Percentiles rank a stretch among this genome's conserved stretches.
These are phyloP conservation scores for Diaporthe citriasiana DNA, from an alignment of 2,329 filamentous ascomycete genomes.

Conservation along the genomic window DNA sequence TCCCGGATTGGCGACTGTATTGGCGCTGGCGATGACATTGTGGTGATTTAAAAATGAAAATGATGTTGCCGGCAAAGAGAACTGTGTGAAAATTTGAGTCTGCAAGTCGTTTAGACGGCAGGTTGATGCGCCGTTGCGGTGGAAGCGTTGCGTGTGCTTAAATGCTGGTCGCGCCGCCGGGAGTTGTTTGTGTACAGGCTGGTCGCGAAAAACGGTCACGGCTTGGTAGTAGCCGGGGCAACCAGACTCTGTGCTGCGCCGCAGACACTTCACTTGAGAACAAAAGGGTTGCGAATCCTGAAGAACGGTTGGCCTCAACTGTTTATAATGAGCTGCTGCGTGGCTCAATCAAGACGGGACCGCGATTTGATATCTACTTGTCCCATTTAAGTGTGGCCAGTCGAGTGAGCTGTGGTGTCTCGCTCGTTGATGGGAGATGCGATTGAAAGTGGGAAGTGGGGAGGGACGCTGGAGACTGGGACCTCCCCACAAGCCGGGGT, in stretches of 20 bases:
- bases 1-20: not conserved
- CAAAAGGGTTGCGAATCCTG: not conserved
- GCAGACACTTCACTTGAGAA: not conserved
- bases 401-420: not conserved
- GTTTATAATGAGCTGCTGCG: no score
- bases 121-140: not conserved
- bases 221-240: slow-evolving; percentile 11
- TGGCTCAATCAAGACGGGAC: not conserved
- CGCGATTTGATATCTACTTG: not conserved
- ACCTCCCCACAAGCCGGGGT: not conserved
- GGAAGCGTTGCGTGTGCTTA: not conserved
- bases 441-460: not conserved
- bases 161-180: slow-evolving; percentile 1
- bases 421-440: not conserved
- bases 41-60: not conserved
- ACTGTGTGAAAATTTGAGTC: not conserved
- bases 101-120: not conserved
- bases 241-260: not conserved
- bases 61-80: not conserved
- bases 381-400: not conserved
- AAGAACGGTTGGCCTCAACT: not conserved
- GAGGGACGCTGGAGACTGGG: not conserved
- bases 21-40: not conserved
- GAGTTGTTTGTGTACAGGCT: slow-evolving; percentile 5
- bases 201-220: slow-evolving; percentile 15